Evolutionary conservation across 2,329 filamentous ascomycete species (phyloP), one percentile per base, ranked within the genome.

Genomic region (Chaetomium sp.): DNA sequence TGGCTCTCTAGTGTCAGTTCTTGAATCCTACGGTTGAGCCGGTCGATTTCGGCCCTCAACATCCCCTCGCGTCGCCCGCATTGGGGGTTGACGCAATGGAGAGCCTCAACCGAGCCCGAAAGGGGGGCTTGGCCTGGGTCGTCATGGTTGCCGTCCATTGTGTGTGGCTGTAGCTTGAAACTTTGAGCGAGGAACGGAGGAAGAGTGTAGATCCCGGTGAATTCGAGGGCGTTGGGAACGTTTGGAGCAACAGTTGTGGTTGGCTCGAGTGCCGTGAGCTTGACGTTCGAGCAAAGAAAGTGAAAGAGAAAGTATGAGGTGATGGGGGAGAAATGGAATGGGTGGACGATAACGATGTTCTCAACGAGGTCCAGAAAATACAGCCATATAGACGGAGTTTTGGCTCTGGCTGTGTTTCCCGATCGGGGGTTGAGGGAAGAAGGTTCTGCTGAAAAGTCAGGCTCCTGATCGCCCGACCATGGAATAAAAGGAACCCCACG

Each of bases 1-100:
- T 25, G 7, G 7, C 12, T 9, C 19, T 38, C 7, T 5, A 10
- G 0, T 19, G 4, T 12, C 31, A 23, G 31, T 25, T n/a, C 27
- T 16, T 38, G 29, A 2, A 47, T 35, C 8, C 21, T 7, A 5
- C 1, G 31, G 21, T 3, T 50, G 12, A 50, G 29, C n/a, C 42
- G 45, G 33, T 60, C 49, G 16, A 54, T 31, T 16, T 60, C 58
- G 8, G 23, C 49, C 31, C 13, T 45, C 23, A 60, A 19, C 31
- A 60, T 27, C 1, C 49, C 35, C 23, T 45, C 58, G 8, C 58
- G 58, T 4, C 50, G 58, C 8, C 6, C 1, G 47, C 58, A 60
- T 19, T 60, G 49, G 1, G 58, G 58, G 25, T 54, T 60, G 33
- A 19, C 10, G 33, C 58, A 63, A 3, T 42, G 13, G 9, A 49